Conservation (phyloP, 495 filamentous ascomycete genomes). For the Hyaloscypha variabilis region DNA sequence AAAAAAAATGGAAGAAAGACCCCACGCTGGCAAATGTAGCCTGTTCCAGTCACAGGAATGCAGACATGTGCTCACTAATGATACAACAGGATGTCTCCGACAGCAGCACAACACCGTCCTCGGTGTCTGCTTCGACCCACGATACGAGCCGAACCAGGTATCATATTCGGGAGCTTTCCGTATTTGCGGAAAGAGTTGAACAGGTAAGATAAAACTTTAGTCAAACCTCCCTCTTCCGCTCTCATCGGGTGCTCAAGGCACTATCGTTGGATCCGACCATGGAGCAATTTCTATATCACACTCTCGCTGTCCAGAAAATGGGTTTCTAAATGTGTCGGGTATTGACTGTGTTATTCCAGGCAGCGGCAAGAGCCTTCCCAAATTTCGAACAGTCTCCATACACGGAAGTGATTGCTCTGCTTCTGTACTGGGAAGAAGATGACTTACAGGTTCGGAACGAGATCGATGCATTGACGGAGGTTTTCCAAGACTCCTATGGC, state of each 20-base stretch:
- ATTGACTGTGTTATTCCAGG: too few relatives aligned
- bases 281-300: too few relatives aligned
- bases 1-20: too few relatives aligned
- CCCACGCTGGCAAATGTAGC: too few relatives aligned
- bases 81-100: not conserved
- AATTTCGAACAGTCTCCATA: slow-evolving; percentile 49
- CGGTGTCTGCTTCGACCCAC: slow-evolving; percentile 37
- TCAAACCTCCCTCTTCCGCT: not conserved
- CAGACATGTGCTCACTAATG: too few relatives aligned
- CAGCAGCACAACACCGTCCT: not conserved
- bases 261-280: too few relatives aligned
- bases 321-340: too few relatives aligned
- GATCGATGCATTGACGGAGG: slow-evolving; percentile 50
- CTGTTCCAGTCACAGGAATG: too few relatives aligned
- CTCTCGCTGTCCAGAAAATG: too few relatives aligned
- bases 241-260: too few relatives aligned
- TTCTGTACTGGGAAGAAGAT: slow-evolving; percentile 58
- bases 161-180: slow-evolving; percentile 51
- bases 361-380: slow-evolving; percentile 52
- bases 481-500: slow-evolving; percentile 47
- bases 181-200: slow-evolving; percentile 50
- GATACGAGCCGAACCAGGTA: slow-evolving; percentile 54
- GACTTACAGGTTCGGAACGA: slow-evolving; percentile 53
- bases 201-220: slow-evolving; percentile 37
- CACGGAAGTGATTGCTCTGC: slow-evolving; percentile 50